phyloP scores from a whole-genome alignment of 805 yeast species.

The Kuraishia borneana region DNA sequence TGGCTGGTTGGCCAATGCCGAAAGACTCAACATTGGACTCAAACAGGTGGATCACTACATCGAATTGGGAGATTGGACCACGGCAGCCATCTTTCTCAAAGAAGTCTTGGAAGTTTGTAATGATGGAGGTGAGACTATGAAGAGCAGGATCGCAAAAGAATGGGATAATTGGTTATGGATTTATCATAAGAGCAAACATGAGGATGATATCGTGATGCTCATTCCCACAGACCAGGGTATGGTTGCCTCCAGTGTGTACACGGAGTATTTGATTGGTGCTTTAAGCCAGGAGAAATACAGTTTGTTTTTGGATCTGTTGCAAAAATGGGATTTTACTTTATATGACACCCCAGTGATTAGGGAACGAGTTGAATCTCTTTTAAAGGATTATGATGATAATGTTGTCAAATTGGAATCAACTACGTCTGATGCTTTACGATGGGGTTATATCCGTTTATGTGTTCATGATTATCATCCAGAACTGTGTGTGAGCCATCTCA shows the following conservation, averaged over 20 bases:
- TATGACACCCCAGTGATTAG: slow-evolving; percentile 37
- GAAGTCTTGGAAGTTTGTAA: slow-evolving; percentile 21
- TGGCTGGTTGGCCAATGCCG: slow-evolving; percentile 35
- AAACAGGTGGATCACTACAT: slow-evolving; percentile 36
- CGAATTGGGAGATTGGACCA: slow-evolving; percentile 37
- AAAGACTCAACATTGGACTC: slow-evolving; percentile 50
- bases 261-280: slow-evolving; percentile 34
- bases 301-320: slow-evolving; percentile 29
- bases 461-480: slow-evolving; percentile 45
- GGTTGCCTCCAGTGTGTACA: slow-evolving; percentile 27
- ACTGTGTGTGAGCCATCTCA: slow-evolving; percentile 54
- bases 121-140: slow-evolving; percentile 5
- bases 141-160: slow-evolving; percentile 19
- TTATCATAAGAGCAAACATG: slow-evolving; percentile 37
- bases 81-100: slow-evolving; percentile 39
- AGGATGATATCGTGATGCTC: slow-evolving; percentile 31
- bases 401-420: slow-evolving; percentile 5
- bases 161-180: slow-evolving; percentile 60
- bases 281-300: slow-evolving; percentile 21
- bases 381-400: slow-evolving; percentile 17
- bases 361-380: slow-evolving; percentile 33
- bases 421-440: slow-evolving; percentile 20
- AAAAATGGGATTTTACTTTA: slow-evolving; percentile 46
- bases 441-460: slow-evolving; percentile 40
- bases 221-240: slow-evolving; percentile 33